Evolutionary conservation across 2,329 filamentous ascomycete genomes (phyloP).

Genomic region (Sphaerulina musiva): DNA sequence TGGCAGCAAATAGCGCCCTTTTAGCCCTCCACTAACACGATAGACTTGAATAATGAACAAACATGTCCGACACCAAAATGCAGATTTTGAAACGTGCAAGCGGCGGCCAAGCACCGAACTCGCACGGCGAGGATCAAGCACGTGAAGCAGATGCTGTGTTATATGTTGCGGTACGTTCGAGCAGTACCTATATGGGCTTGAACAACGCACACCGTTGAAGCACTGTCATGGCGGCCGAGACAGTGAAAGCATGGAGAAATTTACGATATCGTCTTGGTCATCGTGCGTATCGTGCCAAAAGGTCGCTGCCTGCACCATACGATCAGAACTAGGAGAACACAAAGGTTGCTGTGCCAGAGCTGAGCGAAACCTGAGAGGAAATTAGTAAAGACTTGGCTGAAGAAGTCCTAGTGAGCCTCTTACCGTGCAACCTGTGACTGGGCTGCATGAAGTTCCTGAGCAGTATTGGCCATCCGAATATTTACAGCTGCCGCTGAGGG

Average conservation of each 20-base stretch:
- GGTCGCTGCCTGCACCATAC: conserved; percentile 10
- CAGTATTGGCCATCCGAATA: conserved; percentile 60
- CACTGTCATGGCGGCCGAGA: conserved; percentile 17
- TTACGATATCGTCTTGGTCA: conserved; percentile 14
- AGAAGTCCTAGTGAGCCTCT: conserved; percentile 38
- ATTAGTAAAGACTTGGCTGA: conserved; percentile 13
- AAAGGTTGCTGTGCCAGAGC: conserved; percentile 46
- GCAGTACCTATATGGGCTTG: background rate
- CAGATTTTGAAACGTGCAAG: conserved; percentile 17
- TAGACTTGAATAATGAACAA: conserved; percentile 14
- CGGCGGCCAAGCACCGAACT: conserved; percentile 19
- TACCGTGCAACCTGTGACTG: conserved; percentile 70
- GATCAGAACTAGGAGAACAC: conserved; percentile 34
- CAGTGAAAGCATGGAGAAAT: conserved; percentile 10
- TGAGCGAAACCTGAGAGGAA: conserved; percentile 41
- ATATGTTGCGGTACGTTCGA: conserved; percentile 20
- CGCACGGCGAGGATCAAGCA: conserved; percentile 20
- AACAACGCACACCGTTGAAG: conserved; percentile 17
- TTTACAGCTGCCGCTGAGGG: conserved; percentile 54
- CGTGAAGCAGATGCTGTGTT: conserved; percentile 18
- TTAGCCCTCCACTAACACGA: conserved; percentile 6
- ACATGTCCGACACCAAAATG: conserved; percentile 14
- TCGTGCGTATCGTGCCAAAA: conserved; percentile 11
- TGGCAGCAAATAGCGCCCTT: background rate
- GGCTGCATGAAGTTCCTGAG: conserved; percentile 44